These are phyloP conservation scores for Galeopsis tetrahit DNA, from an alignment of 257 asterid species.

Conservation along the genomic window DNA sequence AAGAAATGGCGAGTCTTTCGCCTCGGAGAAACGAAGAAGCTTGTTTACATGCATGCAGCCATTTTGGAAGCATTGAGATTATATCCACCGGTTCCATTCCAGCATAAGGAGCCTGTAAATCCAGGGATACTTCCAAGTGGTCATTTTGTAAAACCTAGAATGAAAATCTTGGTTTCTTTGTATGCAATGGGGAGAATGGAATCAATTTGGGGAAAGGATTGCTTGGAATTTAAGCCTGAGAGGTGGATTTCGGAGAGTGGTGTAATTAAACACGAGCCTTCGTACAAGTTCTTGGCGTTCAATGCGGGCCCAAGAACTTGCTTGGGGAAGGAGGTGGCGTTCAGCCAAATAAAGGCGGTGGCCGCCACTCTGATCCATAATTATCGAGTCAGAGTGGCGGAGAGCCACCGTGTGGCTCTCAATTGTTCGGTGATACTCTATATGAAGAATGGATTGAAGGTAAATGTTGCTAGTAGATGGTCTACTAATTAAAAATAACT, in stretches of 20 bases:
- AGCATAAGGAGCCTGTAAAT: constrained; percentile 56
- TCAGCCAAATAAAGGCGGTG: constrained; percentile 51
- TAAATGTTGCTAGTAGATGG: constrained; percentile 50
- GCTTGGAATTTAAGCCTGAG: constrained; percentile 58
- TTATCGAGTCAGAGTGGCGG: constrained; percentile 39
- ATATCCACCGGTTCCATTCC: constrained; percentile 69
- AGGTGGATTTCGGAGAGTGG: constrained; percentile 62
- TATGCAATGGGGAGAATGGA: constrained; percentile 73
- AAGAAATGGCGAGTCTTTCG: constrained; percentile 36
- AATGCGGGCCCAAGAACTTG: constrained; percentile 79
- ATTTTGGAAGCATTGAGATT: constrained; percentile 55
- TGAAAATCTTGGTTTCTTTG: constrained; percentile 54
- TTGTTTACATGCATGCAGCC: constrained; percentile 59
- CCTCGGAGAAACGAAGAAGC: constrained; percentile 34
- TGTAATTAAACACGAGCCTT: constrained; percentile 49
- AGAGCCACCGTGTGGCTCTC: constrained; percentile 49
- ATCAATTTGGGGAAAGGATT: constrained; percentile 58
- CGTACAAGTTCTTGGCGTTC: constrained; percentile 64
- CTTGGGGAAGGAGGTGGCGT: constrained; percentile 64
- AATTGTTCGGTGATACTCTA: constrained; percentile 61
- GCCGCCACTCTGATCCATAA: constrained; percentile 57
- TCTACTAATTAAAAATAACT: background rate
- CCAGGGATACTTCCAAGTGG: constrained; percentile 59
- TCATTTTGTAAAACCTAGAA: constrained; percentile 47
- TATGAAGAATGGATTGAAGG: constrained; percentile 61